A percentile compares a stretch with the other conserved stretches of the same genome.
Conservation (phyloP, 139 green algal species). For the Pseudopediastrum boryanum region DNA sequence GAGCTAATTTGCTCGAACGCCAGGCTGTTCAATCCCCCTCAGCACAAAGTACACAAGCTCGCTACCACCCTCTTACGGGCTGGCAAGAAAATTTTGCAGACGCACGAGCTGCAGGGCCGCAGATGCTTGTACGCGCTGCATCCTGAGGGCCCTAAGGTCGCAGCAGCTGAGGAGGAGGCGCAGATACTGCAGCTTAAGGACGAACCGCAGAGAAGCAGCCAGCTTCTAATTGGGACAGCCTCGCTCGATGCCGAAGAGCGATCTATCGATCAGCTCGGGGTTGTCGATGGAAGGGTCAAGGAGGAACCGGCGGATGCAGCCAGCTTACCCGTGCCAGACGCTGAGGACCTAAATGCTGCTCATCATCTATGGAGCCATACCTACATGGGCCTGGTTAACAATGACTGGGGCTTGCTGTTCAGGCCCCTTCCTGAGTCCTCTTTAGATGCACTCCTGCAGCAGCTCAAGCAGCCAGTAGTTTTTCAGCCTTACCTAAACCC, state of each 20-base stretch:
- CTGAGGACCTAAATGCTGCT: conserved; percentile 22
- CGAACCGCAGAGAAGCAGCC: conserved; percentile 1
- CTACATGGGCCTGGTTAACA: background rate
- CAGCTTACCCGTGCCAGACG: background rate
- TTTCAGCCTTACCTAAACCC: conserved; percentile 10
- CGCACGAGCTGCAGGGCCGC: conserved; percentile 49
- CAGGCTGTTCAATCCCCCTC: conserved; percentile 54
- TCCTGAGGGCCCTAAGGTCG: conserved; percentile 22
- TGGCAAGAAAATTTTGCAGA: conserved; percentile 47
- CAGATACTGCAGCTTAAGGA: background rate
- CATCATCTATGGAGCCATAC: conserved; percentile 7
- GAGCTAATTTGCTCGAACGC: conserved; percentile 63
- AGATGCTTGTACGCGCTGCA: conserved; percentile 50
- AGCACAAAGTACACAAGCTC: conserved; percentile 53
- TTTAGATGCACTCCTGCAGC: conserved; percentile 27
- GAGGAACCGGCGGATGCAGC: conserved; percentile 9
- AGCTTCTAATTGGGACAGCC: background rate
- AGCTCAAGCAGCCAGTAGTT: conserved; percentile 24
- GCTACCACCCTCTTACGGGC: conserved; percentile 51
- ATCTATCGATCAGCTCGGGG: background rate
- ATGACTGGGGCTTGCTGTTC: conserved; percentile 32
- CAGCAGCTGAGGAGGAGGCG: conserved; percentile 20
- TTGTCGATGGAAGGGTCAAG: background rate
- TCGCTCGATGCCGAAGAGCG: background rate
- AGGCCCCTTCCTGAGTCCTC: conserved; percentile 21